These are phyloP conservation scores for Aspergillus ellipticus DNA, from an alignment of 495 filamentous ascomycete species.

Conservation along the genomic window DNA sequence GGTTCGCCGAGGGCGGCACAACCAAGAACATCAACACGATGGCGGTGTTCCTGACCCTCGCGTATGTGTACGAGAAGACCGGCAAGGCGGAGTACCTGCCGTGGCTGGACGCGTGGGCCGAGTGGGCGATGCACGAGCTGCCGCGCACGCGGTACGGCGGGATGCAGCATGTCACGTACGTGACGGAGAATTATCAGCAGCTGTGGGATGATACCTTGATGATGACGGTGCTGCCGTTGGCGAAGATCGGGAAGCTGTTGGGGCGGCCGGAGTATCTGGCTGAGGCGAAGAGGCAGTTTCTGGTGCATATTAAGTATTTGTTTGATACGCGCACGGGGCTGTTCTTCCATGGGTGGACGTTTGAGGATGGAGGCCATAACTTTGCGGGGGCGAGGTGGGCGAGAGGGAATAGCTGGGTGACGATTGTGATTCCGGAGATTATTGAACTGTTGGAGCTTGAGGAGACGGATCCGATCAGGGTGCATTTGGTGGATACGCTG, in stretches of 20 bases:
- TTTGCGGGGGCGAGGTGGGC: conserved; percentile 70
- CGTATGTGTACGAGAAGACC: conserved; percentile 66
- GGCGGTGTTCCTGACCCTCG: conserved; percentile 67
- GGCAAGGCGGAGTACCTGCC: conserved; percentile 57
- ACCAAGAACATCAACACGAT: conserved; percentile 84
- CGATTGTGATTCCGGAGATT: conserved; percentile 71
- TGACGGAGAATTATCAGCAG: conserved; percentile 61
- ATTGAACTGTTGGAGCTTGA: conserved; percentile 61
- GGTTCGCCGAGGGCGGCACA: conserved; percentile 63
- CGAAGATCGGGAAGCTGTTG: conserved; percentile 68
- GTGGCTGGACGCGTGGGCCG: conserved; percentile 70
- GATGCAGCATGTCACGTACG: conserved; percentile 70
- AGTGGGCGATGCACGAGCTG: conserved; percentile 72
- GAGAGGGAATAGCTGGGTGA: conserved; percentile 65
- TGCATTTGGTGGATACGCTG: conserved; percentile 57
- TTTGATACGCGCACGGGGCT: conserved; percentile 64
- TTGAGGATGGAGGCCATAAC: conserved; percentile 62
- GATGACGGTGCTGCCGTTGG: conserved; percentile 75
- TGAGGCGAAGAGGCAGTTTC: conserved; percentile 69
- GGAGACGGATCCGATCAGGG: conserved; percentile 53
- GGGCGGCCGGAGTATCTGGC: conserved; percentile 62
- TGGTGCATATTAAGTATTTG: conserved; percentile 68
- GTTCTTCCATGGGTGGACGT: conserved; percentile 74
- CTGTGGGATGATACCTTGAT: conserved; percentile 79
- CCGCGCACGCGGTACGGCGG: conserved; percentile 65